Evolutionary conservation across 257 asterid genomes (phyloP).

Genomic region (Solanum piurae): DNA sequence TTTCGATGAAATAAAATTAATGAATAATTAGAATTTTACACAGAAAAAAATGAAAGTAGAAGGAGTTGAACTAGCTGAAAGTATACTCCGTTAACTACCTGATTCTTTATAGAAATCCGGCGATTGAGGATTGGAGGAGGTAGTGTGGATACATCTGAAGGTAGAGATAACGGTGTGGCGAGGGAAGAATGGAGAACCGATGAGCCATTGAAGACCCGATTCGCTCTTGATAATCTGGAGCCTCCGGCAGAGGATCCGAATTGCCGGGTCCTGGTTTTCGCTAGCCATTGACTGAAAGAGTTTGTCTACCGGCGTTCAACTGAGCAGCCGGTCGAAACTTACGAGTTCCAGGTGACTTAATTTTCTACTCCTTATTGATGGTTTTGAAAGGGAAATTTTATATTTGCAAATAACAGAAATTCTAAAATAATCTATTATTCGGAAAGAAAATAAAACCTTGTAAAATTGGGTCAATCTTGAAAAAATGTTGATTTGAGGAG

Average conservation of each 20-base stretch:
- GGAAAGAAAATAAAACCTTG: not conserved
- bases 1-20: slow-evolving; percentile 8
- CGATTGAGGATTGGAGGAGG: slow-evolving; percentile 35
- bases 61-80: not conserved
- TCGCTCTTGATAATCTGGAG: slow-evolving; percentile 31
- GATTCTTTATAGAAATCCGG: slow-evolving; percentile 52
- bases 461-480: not conserved
- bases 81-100: slow-evolving; percentile 26
- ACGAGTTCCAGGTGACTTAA: not conserved
- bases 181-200: slow-evolving; percentile 58
- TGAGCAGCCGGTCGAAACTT: not conserved
- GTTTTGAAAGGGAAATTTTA: not conserved
- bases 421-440: not conserved
- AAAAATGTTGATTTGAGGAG: too few species aligned
- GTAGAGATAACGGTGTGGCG: slow-evolving; percentile 53
- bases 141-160: slow-evolving; percentile 58
- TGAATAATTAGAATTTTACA: not conserved
- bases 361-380: too few species aligned
- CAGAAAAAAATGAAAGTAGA: not conserved
- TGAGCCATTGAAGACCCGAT: slow-evolving; percentile 67
- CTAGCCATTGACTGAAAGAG: not conserved
- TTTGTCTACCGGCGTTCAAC: not conserved
- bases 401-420: not conserved
- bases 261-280: not conserved
- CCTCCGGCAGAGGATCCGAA: slow-evolving; percentile 49